phyloP scores from a whole-genome alignment of 2,329 filamentous ascomycete species.

The Neonectria coccinea region DNA sequence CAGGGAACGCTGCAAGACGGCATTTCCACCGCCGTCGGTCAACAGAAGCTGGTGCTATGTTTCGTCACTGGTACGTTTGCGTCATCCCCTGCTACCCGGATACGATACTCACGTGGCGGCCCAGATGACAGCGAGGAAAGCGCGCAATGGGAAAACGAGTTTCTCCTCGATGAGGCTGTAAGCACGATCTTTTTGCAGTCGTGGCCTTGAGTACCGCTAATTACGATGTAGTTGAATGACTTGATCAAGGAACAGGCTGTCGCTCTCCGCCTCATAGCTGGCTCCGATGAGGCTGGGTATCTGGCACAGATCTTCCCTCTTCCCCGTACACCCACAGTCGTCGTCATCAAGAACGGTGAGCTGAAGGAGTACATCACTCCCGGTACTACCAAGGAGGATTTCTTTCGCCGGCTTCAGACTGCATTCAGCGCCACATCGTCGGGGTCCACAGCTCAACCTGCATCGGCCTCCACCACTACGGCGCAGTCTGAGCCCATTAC shows the following conservation, averaged over 20 bases:
- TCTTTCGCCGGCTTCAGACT: slow-evolving; percentile 60
- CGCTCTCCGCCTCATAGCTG: slow-evolving; percentile 75
- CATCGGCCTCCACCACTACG: slow-evolving; percentile 30
- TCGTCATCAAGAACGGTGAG: slow-evolving; percentile 83
- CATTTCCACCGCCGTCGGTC: slow-evolving; percentile 78
- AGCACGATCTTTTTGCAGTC: slow-evolving; percentile 35
- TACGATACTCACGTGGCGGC: slow-evolving; percentile 31
- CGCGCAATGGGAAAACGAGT: slow-evolving; percentile 78
- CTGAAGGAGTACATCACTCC: slow-evolving; percentile 80
- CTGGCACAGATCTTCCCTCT: slow-evolving; percentile 86
- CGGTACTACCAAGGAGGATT: slow-evolving; percentile 74
- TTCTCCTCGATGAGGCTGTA: slow-evolving; percentile 69
- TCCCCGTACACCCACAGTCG: slow-evolving; percentile 79
- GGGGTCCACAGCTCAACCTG: slow-evolving; percentile 30
- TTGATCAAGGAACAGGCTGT: slow-evolving; percentile 73
- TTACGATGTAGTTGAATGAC: slow-evolving; percentile 60
- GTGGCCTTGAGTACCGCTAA: slow-evolving; percentile 27
- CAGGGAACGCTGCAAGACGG: slow-evolving; percentile 83
- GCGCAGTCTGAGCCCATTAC: slow-evolving; percentile 39
- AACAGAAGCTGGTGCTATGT: slow-evolving; percentile 83
- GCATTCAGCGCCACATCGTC: slow-evolving; percentile 48
- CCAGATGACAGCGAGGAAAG: slow-evolving; percentile 71
- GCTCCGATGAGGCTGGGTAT: slow-evolving; percentile 84
- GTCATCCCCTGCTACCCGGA: slow-evolving; percentile 10
- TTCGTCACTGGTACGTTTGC: slow-evolving; percentile 78